Conservation (phyloP, 2,329 filamentous ascomycete species). For the Verruconis gallopava region DNA sequence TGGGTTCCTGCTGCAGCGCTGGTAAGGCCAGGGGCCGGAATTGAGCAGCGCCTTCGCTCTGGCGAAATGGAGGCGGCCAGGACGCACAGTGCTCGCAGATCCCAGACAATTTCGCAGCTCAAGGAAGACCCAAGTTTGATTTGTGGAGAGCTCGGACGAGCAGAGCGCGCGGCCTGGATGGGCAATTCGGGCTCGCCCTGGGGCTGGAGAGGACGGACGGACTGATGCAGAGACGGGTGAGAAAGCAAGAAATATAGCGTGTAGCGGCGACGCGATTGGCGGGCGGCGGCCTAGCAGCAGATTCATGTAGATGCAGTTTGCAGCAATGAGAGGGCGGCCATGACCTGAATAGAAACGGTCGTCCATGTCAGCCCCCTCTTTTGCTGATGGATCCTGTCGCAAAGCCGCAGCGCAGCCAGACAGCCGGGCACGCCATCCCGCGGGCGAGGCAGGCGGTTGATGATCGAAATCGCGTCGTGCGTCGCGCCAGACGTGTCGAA, state of each 20-base stretch:
- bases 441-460: not conserved
- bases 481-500: not conserved
- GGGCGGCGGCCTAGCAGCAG: not conserved
- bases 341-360: not conserved
- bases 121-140: not conserved
- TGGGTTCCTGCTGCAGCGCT: too few species aligned
- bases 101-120: not conserved
- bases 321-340: not conserved
- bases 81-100: not conserved
- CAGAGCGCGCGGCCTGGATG: too few species aligned
- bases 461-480: not conserved
- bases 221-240: not conserved
- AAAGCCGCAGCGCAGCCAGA: too few species aligned
- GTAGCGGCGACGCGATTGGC: not conserved
- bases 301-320: not conserved
- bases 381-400: not conserved
- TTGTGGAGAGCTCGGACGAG: not conserved
- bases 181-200: not conserved
- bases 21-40: too few species aligned
- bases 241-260: not conserved
- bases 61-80: too few species aligned
- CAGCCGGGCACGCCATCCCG: too few species aligned
- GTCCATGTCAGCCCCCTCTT: not conserved
- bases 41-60: not conserved
- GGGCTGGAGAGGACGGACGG: not conserved